Percentiles rank a stretch among this genome's conserved stretches.
Evolutionary conservation across 140 eudicot genomes (phyloP).

Genomic region (Bidens hawaiensis): DNA sequence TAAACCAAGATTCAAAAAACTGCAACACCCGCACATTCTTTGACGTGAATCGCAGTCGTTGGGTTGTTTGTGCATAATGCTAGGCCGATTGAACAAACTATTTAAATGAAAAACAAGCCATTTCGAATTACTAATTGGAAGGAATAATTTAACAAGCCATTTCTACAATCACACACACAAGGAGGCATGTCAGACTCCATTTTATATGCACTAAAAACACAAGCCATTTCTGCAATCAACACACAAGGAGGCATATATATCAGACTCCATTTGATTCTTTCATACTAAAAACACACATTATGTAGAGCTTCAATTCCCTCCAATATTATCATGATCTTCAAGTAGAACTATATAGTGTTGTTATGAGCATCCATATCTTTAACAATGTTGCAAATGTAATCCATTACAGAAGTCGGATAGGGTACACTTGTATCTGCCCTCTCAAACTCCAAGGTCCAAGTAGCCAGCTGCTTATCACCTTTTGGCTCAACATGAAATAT

Average conservation of each 20-base stretch:
- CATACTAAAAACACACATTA: not conserved
- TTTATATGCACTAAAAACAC: no score
- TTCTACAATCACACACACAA: not conserved
- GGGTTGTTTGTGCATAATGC: no score
- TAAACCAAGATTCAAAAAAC: no score
- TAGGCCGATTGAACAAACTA: no score
- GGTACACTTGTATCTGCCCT: constrained; percentile 24
- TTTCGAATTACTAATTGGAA: no score
- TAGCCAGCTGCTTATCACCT: constrained; percentile 32
- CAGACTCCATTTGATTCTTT: not conserved
- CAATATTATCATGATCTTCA: not conserved
- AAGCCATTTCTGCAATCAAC: not conserved
- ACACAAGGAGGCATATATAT: not conserved
- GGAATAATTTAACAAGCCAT: no score
- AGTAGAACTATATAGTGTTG: not conserved
- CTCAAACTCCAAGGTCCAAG: constrained; percentile 53
- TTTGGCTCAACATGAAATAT: constrained; percentile 32
- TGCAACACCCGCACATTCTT: no score
- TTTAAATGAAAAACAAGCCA: no score
- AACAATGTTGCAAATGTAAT: constrained; percentile 31
- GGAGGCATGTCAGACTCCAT: not conserved
- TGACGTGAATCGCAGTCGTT: no score
- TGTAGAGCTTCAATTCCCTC: not conserved
- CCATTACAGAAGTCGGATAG: constrained; percentile 38
- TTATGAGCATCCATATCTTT: constrained; percentile 42